Evolutionary conservation across 1,139 yeast species (phyloP).

Genomic region (Saccharomyces hybrid): DNA sequence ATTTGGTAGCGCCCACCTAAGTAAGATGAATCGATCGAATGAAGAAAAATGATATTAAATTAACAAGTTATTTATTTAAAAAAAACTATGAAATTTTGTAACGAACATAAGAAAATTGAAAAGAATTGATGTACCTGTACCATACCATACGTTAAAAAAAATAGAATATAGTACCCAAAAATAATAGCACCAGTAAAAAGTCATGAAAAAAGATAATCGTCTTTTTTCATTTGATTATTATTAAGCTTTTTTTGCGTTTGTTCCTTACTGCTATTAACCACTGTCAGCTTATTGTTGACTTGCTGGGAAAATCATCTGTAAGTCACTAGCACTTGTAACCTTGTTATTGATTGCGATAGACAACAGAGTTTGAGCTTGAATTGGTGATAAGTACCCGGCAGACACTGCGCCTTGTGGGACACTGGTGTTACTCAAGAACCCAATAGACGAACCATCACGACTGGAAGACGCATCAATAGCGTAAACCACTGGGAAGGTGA

Average conservation of each 20-base stretch:
- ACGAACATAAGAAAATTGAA: not conserved
- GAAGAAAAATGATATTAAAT: not conserved
- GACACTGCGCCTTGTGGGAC: conserved; percentile 24
- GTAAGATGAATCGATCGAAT: not conserved
- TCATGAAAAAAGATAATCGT: not conserved
- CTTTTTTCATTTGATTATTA: not conserved
- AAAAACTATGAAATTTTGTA: not conserved
- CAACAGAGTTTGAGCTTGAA: conserved; percentile 26
- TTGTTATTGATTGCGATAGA: conserved; percentile 23
- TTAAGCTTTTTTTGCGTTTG: not conserved
- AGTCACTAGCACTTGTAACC: conserved; percentile 14
- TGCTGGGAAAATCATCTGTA: conserved; percentile 15
- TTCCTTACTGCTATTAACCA: not conserved
- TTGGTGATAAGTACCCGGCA: conserved; percentile 28
- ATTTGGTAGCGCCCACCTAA: not conserved
- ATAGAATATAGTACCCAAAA: not conserved
- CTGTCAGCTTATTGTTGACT: not conserved
- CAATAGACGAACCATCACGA: conserved; percentile 3
- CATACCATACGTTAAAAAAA: not conserved
- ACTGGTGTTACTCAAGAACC: conserved; percentile 11
- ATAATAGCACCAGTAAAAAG: not conserved
- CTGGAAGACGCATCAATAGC: conserved; percentile 10
- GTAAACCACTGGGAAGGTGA: conserved; percentile 19
- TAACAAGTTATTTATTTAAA: not conserved
- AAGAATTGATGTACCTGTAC: not conserved